Conservation (phyloP, 805 yeast species). For the Peterozyma toletana region DNA sequence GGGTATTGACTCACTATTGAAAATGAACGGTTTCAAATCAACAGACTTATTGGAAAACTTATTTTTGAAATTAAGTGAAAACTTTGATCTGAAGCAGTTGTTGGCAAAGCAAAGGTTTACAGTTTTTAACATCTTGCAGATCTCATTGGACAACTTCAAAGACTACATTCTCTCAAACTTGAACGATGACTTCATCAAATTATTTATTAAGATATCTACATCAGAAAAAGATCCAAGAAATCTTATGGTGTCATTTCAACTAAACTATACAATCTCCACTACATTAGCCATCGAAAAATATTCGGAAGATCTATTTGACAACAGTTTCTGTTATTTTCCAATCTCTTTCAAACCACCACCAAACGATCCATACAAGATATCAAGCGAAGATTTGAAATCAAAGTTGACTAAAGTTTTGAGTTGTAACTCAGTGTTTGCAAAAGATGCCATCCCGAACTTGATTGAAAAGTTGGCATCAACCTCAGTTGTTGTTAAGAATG, state of each 20-base stretch:
- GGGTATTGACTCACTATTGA: conserved; percentile 46
- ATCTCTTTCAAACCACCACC: conserved; percentile 90
- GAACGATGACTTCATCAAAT: conserved; percentile 37
- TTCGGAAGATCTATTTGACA: conserved; percentile 73
- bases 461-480: conserved; percentile 76
- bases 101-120: conserved; percentile 56
- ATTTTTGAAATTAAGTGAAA: conserved; percentile 25
- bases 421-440: conserved; percentile 54
- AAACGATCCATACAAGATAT: conserved; percentile 79
- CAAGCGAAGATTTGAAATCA: conserved; percentile 62
- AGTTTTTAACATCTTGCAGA: conserved; percentile 44
- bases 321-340: conserved; percentile 92
- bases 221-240: conserved; percentile 96
- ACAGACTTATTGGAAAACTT: conserved; percentile 26
- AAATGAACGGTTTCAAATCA: conserved; percentile 40
- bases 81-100: conserved; percentile 49
- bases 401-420: conserved; percentile 58
- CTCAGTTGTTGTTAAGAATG: conserved; percentile 64
- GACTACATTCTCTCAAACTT: conserved; percentile 15
- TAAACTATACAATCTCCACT: conserved; percentile 41
- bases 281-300: conserved; percentile 31
- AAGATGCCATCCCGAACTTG: conserved; percentile 69
- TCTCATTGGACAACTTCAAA: conserved; percentile 23
- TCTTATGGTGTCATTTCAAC: conserved; percentile 57
- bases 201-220: conserved; percentile 62